phyloP scores from a whole-genome alignment of 176 grass and related monocot species.

The Sorghum bicolor region Sorghum_bicolor_NCBIv3 NC_012872.2:67086501-67087000 shows the following conservation, averaged over 20 bases:
- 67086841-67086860: slow-evolving; percentile 23
- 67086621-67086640: not conserved
- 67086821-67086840: slow-evolving; percentile 53
- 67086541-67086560: too few relatives aligned
- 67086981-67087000: not conserved
- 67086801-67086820: slow-evolving; percentile 56
- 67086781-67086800: slow-evolving; percentile 39
- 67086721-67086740: slow-evolving; percentile 61
- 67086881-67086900: not conserved
- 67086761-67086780: slow-evolving; percentile 34
- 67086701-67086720: slow-evolving; percentile 45
- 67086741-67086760: slow-evolving; percentile 56
- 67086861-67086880: slow-evolving; percentile 37
- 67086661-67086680: slow-evolving; percentile 57
- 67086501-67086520: too few relatives aligned
- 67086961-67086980: too few relatives aligned
- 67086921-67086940: not conserved
- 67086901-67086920: not conserved
- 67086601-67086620: not conserved
- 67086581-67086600: too few relatives aligned
- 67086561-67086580: not conserved
- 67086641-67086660: slow-evolving; percentile 36
- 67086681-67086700: slow-evolving; percentile 46
- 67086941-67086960: not conserved
- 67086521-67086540: too few relatives aligned